Conservation (phyloP, 352 stramenopile genomes). For the Stramenopiles sp. region DNA sequence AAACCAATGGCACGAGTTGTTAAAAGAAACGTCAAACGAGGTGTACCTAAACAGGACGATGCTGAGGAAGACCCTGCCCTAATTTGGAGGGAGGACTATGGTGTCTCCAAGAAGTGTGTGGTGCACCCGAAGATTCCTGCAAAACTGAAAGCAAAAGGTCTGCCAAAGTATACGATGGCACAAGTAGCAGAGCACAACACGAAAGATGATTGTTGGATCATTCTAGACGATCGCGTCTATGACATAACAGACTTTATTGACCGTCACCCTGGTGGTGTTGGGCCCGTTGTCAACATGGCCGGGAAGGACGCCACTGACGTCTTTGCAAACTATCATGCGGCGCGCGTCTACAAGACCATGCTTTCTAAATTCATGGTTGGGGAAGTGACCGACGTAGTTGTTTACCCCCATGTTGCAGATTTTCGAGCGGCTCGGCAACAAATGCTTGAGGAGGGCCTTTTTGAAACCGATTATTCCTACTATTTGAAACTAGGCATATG, state of each 20-base stretch:
- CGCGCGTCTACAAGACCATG: slow-evolving; percentile 20
- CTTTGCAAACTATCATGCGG: slow-evolving; percentile 19
- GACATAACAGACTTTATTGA: slow-evolving; percentile 32
- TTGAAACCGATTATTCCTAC: slow-evolving; percentile 31
- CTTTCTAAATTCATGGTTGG: slow-evolving; percentile 25
- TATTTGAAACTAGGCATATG: slow-evolving; percentile 26
- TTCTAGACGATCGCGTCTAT: slow-evolving; percentile 33
- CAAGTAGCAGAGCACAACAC: slow-evolving; percentile 68
- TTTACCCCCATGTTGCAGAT: slow-evolving; percentile 28
- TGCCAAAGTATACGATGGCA: neutral
- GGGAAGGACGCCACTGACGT: slow-evolving; percentile 30
- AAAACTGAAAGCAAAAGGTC: neutral
- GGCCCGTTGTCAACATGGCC: slow-evolving; percentile 26
- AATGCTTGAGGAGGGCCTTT: slow-evolving; percentile 34
- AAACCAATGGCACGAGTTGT: neutral
- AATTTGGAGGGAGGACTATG: slow-evolving; percentile 16
- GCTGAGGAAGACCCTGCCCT: neutral
- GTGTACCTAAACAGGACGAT: neutral
- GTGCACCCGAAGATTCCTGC: neutral
- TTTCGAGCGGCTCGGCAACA: slow-evolving; percentile 32
- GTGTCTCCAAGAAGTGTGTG: slow-evolving; percentile 10
- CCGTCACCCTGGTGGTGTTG: slow-evolving; percentile 26
- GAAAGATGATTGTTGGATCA: slow-evolving; percentile 60
- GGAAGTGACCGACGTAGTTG: slow-evolving; percentile 18
- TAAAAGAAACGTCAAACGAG: neutral